Percentiles rank a stretch among this genome's conserved stretches.
phyloP scores from a whole-genome alignment of 495 filamentous ascomycete genomes.

The Letharia lupina region DNA sequence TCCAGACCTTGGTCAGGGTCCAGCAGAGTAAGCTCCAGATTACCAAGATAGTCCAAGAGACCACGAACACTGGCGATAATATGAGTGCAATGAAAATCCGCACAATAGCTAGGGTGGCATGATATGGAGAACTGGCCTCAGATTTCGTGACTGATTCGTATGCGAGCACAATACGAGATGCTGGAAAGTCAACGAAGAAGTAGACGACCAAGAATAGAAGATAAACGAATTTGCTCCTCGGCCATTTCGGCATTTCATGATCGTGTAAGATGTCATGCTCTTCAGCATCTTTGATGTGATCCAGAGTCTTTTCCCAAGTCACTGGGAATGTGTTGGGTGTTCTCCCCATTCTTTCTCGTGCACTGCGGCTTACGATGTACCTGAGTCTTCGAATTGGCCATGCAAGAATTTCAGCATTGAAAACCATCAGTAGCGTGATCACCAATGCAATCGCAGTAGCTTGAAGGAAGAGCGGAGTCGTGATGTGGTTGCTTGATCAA shows the following conservation, averaged over 20 bases:
- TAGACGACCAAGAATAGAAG: background rate
- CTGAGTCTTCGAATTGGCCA: background rate
- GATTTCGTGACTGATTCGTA: background rate
- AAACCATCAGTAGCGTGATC: background rate
- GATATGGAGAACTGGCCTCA: background rate
- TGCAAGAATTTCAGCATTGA: background rate
- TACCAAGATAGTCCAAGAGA: background rate
- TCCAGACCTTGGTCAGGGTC: background rate
- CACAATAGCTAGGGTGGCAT: background rate
- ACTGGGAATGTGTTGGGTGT: background rate
- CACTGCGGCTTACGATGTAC: background rate
- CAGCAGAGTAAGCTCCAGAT: background rate
- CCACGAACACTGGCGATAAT: background rate
- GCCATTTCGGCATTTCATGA: background rate
- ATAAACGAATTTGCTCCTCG: background rate
- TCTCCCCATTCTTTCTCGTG: background rate
- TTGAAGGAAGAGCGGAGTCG: background rate
- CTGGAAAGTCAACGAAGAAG: background rate
- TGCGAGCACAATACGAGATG: background rate
- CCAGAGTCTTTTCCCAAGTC: background rate
- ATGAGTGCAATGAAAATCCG: background rate
- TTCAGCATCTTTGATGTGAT: background rate
- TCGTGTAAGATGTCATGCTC: background rate
- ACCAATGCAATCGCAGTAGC: background rate
- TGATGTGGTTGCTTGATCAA: background rate